These are phyloP conservation scores for Termitomyces sp. DNA, from an alignment of 1,284 basidiomycete species.

Conservation along the genomic window DNA sequence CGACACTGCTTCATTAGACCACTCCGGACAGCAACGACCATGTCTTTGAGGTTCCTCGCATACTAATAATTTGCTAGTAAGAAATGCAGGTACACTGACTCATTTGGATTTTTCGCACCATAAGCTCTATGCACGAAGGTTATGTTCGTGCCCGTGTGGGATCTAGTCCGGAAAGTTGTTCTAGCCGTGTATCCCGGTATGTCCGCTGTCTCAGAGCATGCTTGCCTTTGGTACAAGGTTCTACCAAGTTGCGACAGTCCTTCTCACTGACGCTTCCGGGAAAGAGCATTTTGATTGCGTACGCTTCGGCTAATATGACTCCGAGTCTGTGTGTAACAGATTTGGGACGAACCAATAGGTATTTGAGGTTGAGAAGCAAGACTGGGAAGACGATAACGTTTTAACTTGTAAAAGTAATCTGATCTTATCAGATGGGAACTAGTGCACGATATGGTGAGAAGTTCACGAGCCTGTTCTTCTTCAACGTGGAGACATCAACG, in stretches of 20 bases:
- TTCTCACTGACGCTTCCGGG: neutral
- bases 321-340: neutral
- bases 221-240: neutral
- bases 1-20: neutral
- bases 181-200: neutral
- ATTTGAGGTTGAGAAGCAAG: neutral
- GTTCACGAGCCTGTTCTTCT: slow-evolving; percentile 13
- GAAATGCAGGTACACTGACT: neutral
- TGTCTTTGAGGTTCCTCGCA: neutral
- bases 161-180: neutral
- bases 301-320: neutral
- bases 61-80: neutral
- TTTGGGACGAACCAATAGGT: neutral
- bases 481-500: slow-evolving; percentile 20
- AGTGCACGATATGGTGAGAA: slow-evolving; percentile 17
- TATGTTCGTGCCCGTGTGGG: neutral
- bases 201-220: neutral
- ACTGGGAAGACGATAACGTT: slow-evolving; percentile 28
- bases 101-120: neutral
- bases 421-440: slow-evolving; percentile 10
- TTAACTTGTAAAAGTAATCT: slow-evolving; percentile 18
- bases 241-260: neutral
- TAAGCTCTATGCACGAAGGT: neutral
- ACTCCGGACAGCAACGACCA: neutral
- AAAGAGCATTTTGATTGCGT: neutral